Evolutionary conservation across 345 rosid species (phyloP), one percentile per base, ranked within the genome.

Genomic region (Eucalyptus albens): DNA sequence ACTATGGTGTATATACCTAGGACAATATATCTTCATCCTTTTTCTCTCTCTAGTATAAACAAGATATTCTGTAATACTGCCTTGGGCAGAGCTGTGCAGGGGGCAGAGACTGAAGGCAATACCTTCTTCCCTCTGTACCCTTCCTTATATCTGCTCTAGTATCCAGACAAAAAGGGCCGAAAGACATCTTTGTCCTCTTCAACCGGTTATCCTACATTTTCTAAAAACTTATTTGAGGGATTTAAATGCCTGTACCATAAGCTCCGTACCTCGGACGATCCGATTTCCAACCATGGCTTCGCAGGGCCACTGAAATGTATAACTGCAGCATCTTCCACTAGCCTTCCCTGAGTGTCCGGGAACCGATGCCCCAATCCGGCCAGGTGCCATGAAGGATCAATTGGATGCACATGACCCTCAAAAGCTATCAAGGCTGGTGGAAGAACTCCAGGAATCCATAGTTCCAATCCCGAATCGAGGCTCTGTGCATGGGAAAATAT

Each of bases 231-330:
- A 92, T 96, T 92, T 13, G 99, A 94, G 89, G 92, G 90, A 92
- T 96, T 95, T 89, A 97, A 91, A 87, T 96, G 95, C 83, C 92
- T 92, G 90, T 88, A 95, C 99, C 99, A 97, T 29, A 94, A 88
- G 90, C 93, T 92, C 91, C 96, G 94, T 67, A 94, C 92, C 93
- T 95, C 94, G 12, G 95, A 91, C 83, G 93, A 93, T 56, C 98
- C 96, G 37, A 96, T 95, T 92, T 94, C 97, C 14, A 97, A 96
- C 99, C 99, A 97, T 33, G 99, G 99, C 90, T 97, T 97, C 50
- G 98, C 99, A 67, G 98, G 99, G 87, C 99, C 99, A 55, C 95
- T 96, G 88, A 96, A 97, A 94, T 97, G 99, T 92, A 97, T 89
- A 91, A 97, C 96, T 14, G 97, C 97, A 24, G 97, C 97, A 89